These are phyloP conservation scores for Colletotrichum higginsianum DNA, from an alignment of 2,329 filamentous ascomycete genomes.

Conservation along the genomic window DNA sequence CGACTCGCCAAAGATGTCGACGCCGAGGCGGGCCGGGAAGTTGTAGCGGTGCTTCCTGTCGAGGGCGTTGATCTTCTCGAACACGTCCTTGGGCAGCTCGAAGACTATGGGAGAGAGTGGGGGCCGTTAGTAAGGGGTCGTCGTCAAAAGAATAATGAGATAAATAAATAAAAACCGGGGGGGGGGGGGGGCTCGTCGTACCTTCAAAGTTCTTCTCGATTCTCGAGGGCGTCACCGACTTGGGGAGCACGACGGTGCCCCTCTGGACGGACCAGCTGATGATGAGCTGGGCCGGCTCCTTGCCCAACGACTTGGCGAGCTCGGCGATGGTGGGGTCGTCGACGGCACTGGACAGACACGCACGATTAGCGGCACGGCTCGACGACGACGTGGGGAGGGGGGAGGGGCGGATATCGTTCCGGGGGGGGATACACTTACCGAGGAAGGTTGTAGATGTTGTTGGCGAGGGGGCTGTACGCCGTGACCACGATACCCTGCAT, in stretches of 20 bases:
- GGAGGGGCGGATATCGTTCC: too few relatives aligned
- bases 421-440: constrained; percentile 19
- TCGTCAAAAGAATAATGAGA: too few relatives aligned
- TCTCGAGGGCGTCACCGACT: constrained; percentile 66
- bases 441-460: constrained; percentile 59
- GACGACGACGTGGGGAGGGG: too few relatives aligned
- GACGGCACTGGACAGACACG: constrained; percentile 54
- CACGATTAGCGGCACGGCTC: background rate
- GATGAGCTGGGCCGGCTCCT: constrained; percentile 67
- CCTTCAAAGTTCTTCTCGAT: constrained; percentile 63
- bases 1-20: constrained; percentile 60
- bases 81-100: constrained; percentile 53
- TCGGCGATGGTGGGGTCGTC: constrained; percentile 65
- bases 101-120: constrained; percentile 45
- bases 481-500: constrained; percentile 64
- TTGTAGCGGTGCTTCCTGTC: constrained; percentile 60
- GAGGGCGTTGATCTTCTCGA: constrained; percentile 55
- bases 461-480: constrained; percentile 75
- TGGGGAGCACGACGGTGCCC: constrained; percentile 67
- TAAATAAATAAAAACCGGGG: too few relatives aligned
- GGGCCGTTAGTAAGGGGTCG: too few relatives aligned
- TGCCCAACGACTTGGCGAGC: constrained; percentile 66
- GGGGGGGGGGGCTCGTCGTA: constrained; percentile 8
- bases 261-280: constrained; percentile 69
- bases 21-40: constrained; percentile 58